Percentiles rank a stretch among this genome's conserved stretches.
phyloP scores from a whole-genome alignment of 495 filamentous ascomycete species.

The Bathelium albidoporum region DNA sequence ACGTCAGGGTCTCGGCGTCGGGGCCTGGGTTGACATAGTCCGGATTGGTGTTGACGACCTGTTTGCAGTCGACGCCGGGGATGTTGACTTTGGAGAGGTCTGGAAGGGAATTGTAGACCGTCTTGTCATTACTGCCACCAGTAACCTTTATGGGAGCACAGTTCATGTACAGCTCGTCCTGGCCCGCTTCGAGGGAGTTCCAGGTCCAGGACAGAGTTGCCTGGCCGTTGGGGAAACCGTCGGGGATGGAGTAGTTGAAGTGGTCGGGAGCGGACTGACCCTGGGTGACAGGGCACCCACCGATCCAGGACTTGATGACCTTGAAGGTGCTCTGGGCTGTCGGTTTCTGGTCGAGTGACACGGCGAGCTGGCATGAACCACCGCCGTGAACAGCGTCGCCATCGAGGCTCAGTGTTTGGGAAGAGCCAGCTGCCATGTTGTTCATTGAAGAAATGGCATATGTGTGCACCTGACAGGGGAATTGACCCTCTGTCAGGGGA shows the following conservation, averaged over 20 bases:
- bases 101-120: constrained; percentile 35
- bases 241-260: constrained; percentile 50
- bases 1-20: constrained; percentile 1
- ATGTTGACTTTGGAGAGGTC: constrained; percentile 53
- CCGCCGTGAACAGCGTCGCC: constrained; percentile 68
- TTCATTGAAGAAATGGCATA: constrained; percentile 37
- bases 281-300: constrained; percentile 56
- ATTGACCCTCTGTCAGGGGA: constrained; percentile 54
- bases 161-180: constrained; percentile 51
- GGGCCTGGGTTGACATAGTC: constrained; percentile 20
- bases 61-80: constrained; percentile 17
- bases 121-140: constrained; percentile 27
- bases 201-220: constrained; percentile 46
- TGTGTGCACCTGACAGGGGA: constrained; percentile 60
- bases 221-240: constrained; percentile 45
- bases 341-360: constrained; percentile 60
- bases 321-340: constrained; percentile 53
- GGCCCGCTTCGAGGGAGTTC: constrained; percentile 25
- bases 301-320: constrained; percentile 72
- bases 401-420: constrained; percentile 43
- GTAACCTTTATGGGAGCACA: constrained; percentile 45
- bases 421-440: constrained; percentile 42
- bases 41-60: constrained; percentile 11
- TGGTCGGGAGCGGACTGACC: constrained; percentile 32
- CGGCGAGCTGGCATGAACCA: constrained; percentile 73